Evolutionary conservation across 805 yeast species (phyloP), one percentile per base, ranked within the genome.

Genomic region (Yarrowia hollandica): DNA sequence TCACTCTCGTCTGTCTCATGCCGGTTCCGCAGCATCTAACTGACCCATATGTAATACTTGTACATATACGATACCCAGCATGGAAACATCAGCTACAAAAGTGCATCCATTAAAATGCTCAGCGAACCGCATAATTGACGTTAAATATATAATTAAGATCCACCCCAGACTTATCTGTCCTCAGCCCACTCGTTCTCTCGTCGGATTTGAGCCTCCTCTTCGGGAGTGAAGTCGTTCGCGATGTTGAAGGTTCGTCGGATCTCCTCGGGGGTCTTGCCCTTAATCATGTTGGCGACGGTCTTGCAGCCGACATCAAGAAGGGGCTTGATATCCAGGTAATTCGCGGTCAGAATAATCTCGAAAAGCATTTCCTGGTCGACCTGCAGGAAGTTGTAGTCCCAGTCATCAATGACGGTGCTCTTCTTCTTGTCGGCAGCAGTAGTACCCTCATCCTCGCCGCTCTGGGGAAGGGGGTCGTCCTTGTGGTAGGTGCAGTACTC

Each of bases 401-500:
- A 92, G 46, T 90, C 90, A 62, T 87, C 92, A 55, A 92, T 90
- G 1, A 90, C 90, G n/a, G 92, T 80, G 69, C 88, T 88, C 71
- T 87, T 83, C 63, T 67, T 62, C 31, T 70, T 67, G 55, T 72
- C 71, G 65, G 89, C 96, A 58, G 86, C 91, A 15, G 28, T n/a
- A 22, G 50, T 39, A 25, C 44, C 44, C 39, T 55, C 59, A 63
- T 89, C 96, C 60, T 83, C 89, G 58, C 85, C 91, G 63, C 84
- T 90, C 16, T 88, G 88, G 46, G 71, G 67, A 16, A 77, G 77
- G 9, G 87, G 81, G 69, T 88, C 90, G 58, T 74, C 69, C 71
- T 85, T 87, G 77, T 92, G 97, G 71, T 92, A 94, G 68, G 88
- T 95, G 67, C 97, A 90, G 95, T 97, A 92, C 70, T 92, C 96